Evolutionary conservation across 768 basidiomycete species (phyloP).

Genomic region (Lactifluus echinatus): DNA sequence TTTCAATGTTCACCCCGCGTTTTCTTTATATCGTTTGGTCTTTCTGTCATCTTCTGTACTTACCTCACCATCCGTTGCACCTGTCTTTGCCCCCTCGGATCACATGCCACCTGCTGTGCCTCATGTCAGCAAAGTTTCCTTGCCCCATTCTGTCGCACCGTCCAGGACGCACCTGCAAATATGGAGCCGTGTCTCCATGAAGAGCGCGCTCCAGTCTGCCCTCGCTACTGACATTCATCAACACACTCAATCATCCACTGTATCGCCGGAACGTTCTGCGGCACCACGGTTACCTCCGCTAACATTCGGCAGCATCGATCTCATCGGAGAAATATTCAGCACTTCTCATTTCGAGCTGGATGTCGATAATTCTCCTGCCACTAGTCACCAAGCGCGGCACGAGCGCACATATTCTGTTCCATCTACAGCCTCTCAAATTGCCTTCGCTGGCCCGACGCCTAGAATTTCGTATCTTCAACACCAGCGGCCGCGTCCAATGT

Average conservation of each 20-base stretch:
- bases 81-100: conserved; percentile 12
- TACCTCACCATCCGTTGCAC: conserved; percentile 19
- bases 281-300: conserved; percentile 19
- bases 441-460: background rate
- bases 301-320: conserved; percentile 11
- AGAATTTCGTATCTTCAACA: background rate
- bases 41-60: conserved; percentile 13
- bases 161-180: conserved; percentile 16
- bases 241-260: background rate
- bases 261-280: background rate
- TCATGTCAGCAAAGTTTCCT: background rate
- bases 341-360: conserved; percentile 10
- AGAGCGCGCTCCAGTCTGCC: conserved; percentile 19
- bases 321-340: conserved; percentile 20
- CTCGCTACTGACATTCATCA: conserved; percentile 16
- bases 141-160: conserved; percentile 3
- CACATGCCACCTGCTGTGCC: background rate
- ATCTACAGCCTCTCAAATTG: conserved; percentile 1
- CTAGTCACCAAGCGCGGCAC: conserved; percentile 8
- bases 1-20: conserved; percentile 37
- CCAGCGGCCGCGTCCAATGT: conserved; percentile 6
- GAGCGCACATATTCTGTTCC: conserved; percentile 20
- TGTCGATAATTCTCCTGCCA: background rate
- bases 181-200: conserved; percentile 20
- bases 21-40: conserved; percentile 37